Evolutionary conservation across 2,329 filamentous ascomycete genomes (phyloP), one percentile per base, ranked within the genome.

Genomic region (Helminthosporium solani): DNA sequence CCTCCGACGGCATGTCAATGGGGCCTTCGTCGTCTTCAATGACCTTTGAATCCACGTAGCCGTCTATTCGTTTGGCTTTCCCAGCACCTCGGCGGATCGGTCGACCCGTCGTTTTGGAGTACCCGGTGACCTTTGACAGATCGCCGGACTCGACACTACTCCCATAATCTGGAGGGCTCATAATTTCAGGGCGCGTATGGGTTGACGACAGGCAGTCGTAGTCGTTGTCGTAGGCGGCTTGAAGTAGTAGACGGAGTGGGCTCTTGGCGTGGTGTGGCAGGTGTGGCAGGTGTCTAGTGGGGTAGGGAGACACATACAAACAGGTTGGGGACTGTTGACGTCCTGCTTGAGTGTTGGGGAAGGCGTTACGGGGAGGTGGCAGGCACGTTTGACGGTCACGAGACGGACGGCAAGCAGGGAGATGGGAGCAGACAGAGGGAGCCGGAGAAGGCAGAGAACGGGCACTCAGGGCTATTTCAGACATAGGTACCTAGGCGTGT

Each of bases 21-120:
- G 61, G 53, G 2, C 57, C 53, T 34, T 63, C 63, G 23, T 55
- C 55, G 36, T 69, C 70, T 18, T 58, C 56, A 19, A 73, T 63
- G 41, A 64, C 52, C 3, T 62, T 50, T 12, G 71, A 71, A 45
- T 75, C 71, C 16, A 75, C 66, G 46, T 68, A 76, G n/a, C 64
- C 71, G 2, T 61, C 68, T 7, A 58, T 53, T 12, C 49, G 53
- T 40, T 61, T 60, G 44, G 64, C 66, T 40, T 59, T 63, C 9
- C 71, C 69, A n/a, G 70, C 68, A 27, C 58, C 67, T 27, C 67
- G 64, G 33, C 74, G 69, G n/a, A 75, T 67, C 6, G 74, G 73
- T 4, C 73, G 64, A 7, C 39, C 73, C 7, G 71, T 74, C 43
- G 58, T 47, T 36, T 64, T 54, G 54, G 73, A 73, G 61, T 68